Evolutionary conservation across 352 stramenopile genomes (phyloP), one percentile per base, ranked within the genome.

Genomic region (Phytophthora pluvialis): DNA sequence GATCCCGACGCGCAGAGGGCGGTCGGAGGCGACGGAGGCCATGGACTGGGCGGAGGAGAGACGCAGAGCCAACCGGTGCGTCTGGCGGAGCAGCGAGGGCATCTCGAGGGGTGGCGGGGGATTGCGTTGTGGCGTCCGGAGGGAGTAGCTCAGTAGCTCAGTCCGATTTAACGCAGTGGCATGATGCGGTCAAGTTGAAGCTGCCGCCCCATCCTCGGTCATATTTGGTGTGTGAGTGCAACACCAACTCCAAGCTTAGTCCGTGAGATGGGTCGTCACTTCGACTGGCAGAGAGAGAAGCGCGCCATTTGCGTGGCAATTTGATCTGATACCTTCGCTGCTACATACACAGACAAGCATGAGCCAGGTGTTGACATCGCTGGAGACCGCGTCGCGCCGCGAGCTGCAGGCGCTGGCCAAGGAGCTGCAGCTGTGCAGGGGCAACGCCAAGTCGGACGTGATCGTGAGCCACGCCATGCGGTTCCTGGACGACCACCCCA

Each of bases 381-480:
- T 85, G 25, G 46, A 64, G 32, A 64, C 65, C 39, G 79, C 87
- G 15, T 87, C 79, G 32, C 80, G 83, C 42, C 81, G 83, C 12
- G 79, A 86, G 58, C 72, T 91, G 55, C 83, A 91, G 70, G 67
- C 71, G 44, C 67, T 91, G 50, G 83, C 81, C 16, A 85, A 83
- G 51, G 79, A 90, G 61, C 59, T 91, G 48, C 65, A 85, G 63
- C 60, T 90, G 29, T 91, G 83, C 42, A 75, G 73, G 38, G 83
- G 71, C 26, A 91, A 91, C 47, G 75, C 77, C 60, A 90, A 90
- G 69, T 88, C 78, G 13, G 78, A 91, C 42, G 75, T 89, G 38
- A 88, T 91, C 49, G 40, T 85, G 28, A 56, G 76, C 50, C 71
- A 85, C 48, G 64, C 81, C 16, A 57, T 72, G 51, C 42, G 77